Evolutionary conservation across 2,329 filamentous ascomycete genomes (phyloP), one percentile per base, ranked within the genome.

Genomic region (Colletotrichum graminicola): DNA sequence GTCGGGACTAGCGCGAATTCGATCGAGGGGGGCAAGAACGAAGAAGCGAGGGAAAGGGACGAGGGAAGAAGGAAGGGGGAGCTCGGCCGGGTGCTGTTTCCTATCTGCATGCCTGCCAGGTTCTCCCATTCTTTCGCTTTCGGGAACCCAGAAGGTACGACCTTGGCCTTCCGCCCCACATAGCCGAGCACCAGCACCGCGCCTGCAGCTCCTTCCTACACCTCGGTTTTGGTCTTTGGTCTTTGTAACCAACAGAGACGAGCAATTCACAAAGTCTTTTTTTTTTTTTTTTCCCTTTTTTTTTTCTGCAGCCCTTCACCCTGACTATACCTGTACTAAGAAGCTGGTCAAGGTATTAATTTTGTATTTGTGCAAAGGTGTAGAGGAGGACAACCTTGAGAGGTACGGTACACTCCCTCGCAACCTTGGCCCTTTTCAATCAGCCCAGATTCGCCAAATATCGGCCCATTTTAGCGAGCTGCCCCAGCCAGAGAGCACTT

Each of bases 391-490:
- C 34, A n/a, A 63, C 52, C 63, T 67, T 52, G 57, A 26, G 52
- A 71, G 68, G 65, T 68, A 52, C 59, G 68, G 65, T 68, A 52
- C 59, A 71, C 55, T 52, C 65, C 54, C 57, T 45, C 43, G 21
- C 43, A 45, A 45, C 43, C 21, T 59, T 60, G 34, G 59, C 45
- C 39, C 59, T 63, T 23, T 66, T 61, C 66, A 75, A 75, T 76
- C 74, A 75, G 74, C 75, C 73, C 74, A 76, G 75, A 75, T 74
- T 73, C 66, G 68, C 65, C 66, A 73, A 68, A 73, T 74, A 75
- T 75, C 74, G 75, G 67, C 75, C 75, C 75, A 76, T 75, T 16
- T 65, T 66, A 73, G 63, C 65, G 49, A 72, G 56, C 52, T 63
- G 23, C 36, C 49, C 60, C 52, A 66, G 67, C 68, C 60, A 61